A percentile compares a stretch with the other conserved stretches of the same genome.
Conservation (phyloP, 192 early-diverging fungal species). For the Coemansia aciculifera region DNA sequence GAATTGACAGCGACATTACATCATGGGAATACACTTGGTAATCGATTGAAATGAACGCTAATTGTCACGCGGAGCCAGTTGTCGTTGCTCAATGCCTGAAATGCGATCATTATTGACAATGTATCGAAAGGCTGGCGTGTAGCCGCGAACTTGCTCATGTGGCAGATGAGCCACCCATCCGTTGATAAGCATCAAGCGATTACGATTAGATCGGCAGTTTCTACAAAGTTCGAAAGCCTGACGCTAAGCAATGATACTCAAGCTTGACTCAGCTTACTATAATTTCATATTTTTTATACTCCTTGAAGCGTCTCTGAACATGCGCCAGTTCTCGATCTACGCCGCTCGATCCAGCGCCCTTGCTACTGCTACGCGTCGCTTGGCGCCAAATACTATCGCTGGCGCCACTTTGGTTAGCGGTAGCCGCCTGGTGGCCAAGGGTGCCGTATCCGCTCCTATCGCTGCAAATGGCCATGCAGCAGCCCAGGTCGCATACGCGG, state of each 20-base stretch:
- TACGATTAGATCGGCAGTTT: background rate
- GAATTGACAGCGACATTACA: background rate
- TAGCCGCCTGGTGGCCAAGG: background rate
- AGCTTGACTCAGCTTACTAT: too few relatives aligned
- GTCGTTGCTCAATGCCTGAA: background rate
- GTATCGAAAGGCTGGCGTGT: background rate
- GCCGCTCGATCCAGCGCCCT: conserved; percentile 21
- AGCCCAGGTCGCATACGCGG: background rate
- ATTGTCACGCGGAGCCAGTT: background rate
- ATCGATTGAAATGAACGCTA: background rate
- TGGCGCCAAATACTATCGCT: background rate
- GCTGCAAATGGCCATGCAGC: background rate
- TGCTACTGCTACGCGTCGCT: background rate
- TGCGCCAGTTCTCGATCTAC: conserved; percentile 44
- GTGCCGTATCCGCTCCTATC: background rate
- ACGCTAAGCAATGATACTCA: background rate
- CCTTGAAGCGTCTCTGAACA: conserved; percentile 4
- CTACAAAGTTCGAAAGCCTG: background rate
- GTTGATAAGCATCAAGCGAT: background rate
- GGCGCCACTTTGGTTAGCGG: background rate
- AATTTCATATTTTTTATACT: background rate
- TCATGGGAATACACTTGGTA: background rate
- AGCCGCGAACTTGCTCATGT: background rate
- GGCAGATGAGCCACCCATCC: background rate
- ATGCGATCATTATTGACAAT: background rate